Base-by-base conservation (phyloP, 2,329 filamentous ascomycete genomes). In the Chalara sp. region DNA sequence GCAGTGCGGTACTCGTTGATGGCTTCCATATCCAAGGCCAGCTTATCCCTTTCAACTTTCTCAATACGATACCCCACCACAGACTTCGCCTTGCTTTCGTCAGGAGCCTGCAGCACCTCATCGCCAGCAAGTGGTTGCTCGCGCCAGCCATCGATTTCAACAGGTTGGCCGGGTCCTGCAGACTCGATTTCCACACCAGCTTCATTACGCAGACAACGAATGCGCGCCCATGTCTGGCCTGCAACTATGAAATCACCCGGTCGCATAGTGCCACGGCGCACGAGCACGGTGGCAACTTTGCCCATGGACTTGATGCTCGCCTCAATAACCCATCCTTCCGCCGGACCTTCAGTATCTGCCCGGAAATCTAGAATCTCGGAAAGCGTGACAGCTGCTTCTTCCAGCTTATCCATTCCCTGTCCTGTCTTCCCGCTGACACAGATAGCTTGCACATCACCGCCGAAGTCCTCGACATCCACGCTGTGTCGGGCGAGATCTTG, bases 101-200 rank as follows among this genome's bases (percentile, higher is more conserved):
- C 82, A 0, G 79, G 74, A 1, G 91, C 89, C 70, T 97, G 87
- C 1, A 99, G 75, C 6, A 95, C 85, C 71, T 89, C 83, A 61
- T 95, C 88, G 46, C 95, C 95, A 1, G 93, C 92, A 29, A 80
- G 77, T 1, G 93, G 92, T 57, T 89, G 84, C 35, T 89, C 87
- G 60, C 84, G 84, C 93, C 93, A 99, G n/a, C 93, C 93, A 55
- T 96, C 83, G 21, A 99, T 81, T 68, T 97, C 89, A 3, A 96
- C 87, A 0, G 95, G 90, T 31, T 85, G 93, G 35, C 93, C 93
- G 0, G 93, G 95, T 0, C 84, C 81, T 11, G 89, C 91, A 67
- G 89, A 83, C 1, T 73, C 60, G 12, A 97, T 72, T 10, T 83
- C 75, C 2, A 77, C 70, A 21, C 93, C 92, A 5, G 86, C 86